Evolutionary conservation across 2,329 filamentous ascomycete species (phyloP), one percentile per base, ranked within the genome.

Genomic region (Ceratocystis albifundus): DNA sequence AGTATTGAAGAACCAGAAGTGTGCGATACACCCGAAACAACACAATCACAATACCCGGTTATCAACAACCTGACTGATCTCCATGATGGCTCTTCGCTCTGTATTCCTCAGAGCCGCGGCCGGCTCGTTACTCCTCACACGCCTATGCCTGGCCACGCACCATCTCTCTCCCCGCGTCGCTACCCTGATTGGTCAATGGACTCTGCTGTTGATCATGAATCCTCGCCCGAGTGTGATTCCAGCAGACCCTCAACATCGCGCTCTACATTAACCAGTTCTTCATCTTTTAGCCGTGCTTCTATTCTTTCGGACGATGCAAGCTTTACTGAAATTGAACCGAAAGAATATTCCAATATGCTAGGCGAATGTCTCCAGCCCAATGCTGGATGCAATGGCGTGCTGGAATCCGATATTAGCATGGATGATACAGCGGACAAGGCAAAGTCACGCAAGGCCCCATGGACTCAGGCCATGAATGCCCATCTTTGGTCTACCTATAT

Each of bases 401-500:
- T 55, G 3, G 61, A 68, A 22, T 67, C 63, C 28, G 67, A 66
- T 36, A 44, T 64, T 28, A 36, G 36, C 30, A 68, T 68, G 64
- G 41, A 66, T 28, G 64, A 68, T 4, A 53, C 25, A 4, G n/a
- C 46, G 6, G 63, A 62, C 15, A 32, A 46, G 36, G 69, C 70
- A 28, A 76, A 76, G 66, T 71, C 74, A 44, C 76, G 81, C 67
- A 84, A 80, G 72, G 81, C 82, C 0, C 80, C 79, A 0, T 88
- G 85, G 85, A 86, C 84, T 3, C 82, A 81, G 68, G 79, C 82
- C 20, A 87, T 88, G 83, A 84, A 79, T 74, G 77, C 81, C 12
- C 85, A 88, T 70, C 74, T 88, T 8, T 88, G 85, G 85, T 79
- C 82, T 4, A 86, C 82, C 0, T 88, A 87, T 71, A 75, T 82